Percentiles rank a stretch among this genome's conserved stretches.
These are phyloP conservation scores for Apiospora hydei DNA, from an alignment of 2,329 filamentous ascomycete genomes.

Conservation along the genomic window DNA sequence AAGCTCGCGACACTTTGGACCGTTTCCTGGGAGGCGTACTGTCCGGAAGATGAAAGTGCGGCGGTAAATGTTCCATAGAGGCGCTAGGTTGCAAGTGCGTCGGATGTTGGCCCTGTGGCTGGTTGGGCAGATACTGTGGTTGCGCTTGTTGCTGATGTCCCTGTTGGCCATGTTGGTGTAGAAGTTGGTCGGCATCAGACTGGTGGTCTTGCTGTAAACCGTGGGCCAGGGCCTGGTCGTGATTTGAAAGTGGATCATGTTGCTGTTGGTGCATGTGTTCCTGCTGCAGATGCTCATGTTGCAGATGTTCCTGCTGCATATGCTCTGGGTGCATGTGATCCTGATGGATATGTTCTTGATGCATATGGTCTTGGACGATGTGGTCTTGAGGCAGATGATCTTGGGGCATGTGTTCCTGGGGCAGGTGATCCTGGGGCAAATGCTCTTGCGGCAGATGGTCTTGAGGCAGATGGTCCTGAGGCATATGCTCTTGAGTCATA, in stretches of 20 bases:
- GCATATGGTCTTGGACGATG: conserved; percentile 24
- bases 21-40: conserved; percentile 75
- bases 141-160: conserved; percentile 28
- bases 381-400: conserved; percentile 20
- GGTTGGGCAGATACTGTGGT: conserved; percentile 31
- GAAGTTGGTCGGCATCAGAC: conserved; percentile 2
- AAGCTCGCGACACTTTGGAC: conserved; percentile 87
- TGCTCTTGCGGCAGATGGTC: conserved; percentile 14
- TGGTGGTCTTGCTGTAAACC: conserved; percentile 42
- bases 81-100: conserved; percentile 41
- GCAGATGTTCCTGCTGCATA: conserved; percentile 26
- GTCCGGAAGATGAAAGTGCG: conserved; percentile 45
- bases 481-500: conserved; percentile 19
- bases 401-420: conserved; percentile 24
- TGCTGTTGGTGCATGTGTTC: conserved; percentile 36
- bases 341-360: conserved; percentile 28
- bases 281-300: conserved; percentile 34
- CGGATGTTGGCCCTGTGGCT: conserved; percentile 36
- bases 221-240: conserved; percentile 51
- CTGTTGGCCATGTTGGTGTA: conserved; percentile 34
- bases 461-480: conserved; percentile 17
- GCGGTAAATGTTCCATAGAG: conserved; percentile 39
- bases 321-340: conserved; percentile 34
- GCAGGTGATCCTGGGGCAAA: not conserved
- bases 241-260: conserved; percentile 25